Percentiles rank a stretch among this genome's conserved stretches.
These are phyloP conservation scores for Alectoria sarmentosa DNA, from an alignment of 495 filamentous ascomycete genomes.

Conservation along the genomic window DNA sequence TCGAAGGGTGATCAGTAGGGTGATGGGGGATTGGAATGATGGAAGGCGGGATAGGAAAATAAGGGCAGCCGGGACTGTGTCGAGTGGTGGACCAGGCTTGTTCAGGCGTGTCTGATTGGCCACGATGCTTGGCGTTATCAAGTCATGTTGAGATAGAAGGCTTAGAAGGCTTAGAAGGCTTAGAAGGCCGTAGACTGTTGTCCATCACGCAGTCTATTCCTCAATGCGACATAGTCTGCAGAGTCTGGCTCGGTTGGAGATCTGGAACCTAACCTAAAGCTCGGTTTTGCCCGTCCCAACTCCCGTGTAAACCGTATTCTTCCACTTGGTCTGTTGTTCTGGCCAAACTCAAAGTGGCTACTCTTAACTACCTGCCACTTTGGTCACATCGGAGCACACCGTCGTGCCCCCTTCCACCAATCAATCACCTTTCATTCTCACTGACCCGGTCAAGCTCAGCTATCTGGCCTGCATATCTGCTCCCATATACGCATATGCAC, in stretches of 20 bases:
- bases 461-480: not conserved
- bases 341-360: too few relatives aligned
- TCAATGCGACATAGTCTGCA: not conserved
- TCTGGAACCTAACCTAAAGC: not conserved
- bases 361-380: not conserved
- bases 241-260: not conserved
- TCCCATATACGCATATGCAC: not conserved
- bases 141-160: too few relatives aligned
- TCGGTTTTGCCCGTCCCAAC: not conserved
- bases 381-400: not conserved
- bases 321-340: too few relatives aligned
- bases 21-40: too few relatives aligned
- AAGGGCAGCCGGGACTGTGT: not conserved
- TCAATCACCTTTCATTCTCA: not conserved
- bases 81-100: not conserved
- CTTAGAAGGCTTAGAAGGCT: too few relatives aligned
- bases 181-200: too few relatives aligned
- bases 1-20: too few relatives aligned
- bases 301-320: too few relatives aligned
- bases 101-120: not conserved
- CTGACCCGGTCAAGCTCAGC: not conserved
- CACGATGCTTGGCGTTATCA: constrained; percentile 4
- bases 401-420: not conserved
- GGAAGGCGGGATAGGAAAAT: not conserved
- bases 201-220: not conserved